Conservation (phyloP, 1,284 basidiomycete genomes). For the Inonotus obliquus region DNA sequence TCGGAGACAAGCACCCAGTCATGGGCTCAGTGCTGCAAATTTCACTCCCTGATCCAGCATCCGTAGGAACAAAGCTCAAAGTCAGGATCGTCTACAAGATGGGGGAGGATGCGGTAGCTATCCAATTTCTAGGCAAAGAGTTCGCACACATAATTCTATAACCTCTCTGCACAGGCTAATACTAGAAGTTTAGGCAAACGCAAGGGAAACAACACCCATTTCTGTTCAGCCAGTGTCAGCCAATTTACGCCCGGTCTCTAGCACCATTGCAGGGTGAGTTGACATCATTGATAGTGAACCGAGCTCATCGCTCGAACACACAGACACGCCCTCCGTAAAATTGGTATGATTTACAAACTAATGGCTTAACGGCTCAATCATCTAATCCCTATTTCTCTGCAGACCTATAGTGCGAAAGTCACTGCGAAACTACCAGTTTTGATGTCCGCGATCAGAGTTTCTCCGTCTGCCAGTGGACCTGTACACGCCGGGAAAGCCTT, state of each 20-base stretch:
- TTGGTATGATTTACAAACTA: conserved; percentile 41
- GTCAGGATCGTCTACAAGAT: conserved; percentile 71
- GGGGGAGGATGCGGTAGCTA: conserved; percentile 72
- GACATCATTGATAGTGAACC: background rate
- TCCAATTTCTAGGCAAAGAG: conserved; percentile 93
- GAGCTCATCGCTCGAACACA: conserved; percentile 3
- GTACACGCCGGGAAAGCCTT: conserved; percentile 62
- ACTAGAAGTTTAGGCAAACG: conserved; percentile 60
- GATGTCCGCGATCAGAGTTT: conserved; percentile 75
- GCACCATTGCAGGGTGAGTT: conserved; percentile 71
- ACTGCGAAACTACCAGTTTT: conserved; percentile 75
- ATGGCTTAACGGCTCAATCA: conserved; percentile 19
- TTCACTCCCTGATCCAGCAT: conserved; percentile 38
- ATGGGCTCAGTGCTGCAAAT: conserved; percentile 70
- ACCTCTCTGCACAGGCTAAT: background rate
- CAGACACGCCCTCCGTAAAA: conserved; percentile 70
- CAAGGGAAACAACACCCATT: conserved; percentile 84
- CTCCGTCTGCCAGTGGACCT: conserved; percentile 62
- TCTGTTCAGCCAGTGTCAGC: conserved; percentile 93
- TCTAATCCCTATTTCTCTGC: conserved; percentile 5
- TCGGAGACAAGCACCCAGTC: conserved; percentile 53
- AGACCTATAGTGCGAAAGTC: conserved; percentile 80
- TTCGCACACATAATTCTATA: conserved; percentile 32
- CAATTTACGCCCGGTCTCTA: conserved; percentile 84
- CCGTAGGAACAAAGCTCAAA: conserved; percentile 42